Conservation (phyloP, 164 flowering plant species). For the Dillenia suffruticosa region DNA sequence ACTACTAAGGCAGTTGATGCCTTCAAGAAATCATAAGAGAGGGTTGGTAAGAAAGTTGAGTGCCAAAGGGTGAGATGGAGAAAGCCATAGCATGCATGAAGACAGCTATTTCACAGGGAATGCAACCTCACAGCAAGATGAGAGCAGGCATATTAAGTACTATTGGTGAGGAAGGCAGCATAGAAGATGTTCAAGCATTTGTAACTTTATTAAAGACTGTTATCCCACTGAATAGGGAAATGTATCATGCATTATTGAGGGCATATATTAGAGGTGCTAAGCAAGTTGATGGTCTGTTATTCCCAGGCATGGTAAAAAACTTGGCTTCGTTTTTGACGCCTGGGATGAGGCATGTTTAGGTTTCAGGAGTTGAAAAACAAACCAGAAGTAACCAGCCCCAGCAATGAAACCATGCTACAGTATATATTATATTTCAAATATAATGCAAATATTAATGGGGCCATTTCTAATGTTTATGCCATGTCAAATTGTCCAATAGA, state of each 20-base stretch:
- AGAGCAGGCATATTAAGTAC: conserved; percentile 28
- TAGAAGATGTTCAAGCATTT: conserved; percentile 33
- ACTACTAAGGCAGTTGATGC: conserved; percentile 36
- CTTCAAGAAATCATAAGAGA: conserved; percentile 51
- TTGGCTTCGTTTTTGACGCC: too few relatives aligned
- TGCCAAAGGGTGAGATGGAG: too few relatives aligned
- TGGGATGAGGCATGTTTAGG: too few relatives aligned
- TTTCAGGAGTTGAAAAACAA: too few relatives aligned
- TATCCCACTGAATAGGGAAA: conserved; percentile 18
- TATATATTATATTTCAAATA: too few relatives aligned
- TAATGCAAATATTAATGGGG: too few relatives aligned
- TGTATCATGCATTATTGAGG: conserved; percentile 21
- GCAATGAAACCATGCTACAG: too few relatives aligned
- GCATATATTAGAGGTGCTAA: conserved; percentile 23
- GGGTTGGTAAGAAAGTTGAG: conserved; percentile 39
- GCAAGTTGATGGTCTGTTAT: conserved; percentile 13
- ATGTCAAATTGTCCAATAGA: too few relatives aligned
- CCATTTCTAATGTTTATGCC: too few relatives aligned
- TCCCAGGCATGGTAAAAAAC: too few relatives aligned
- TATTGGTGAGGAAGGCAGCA: conserved; percentile 40
- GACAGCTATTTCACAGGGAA: conserved; percentile 26
- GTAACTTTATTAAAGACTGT: conserved; percentile 21
- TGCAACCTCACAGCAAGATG: conserved; percentile 28
- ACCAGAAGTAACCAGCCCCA: too few relatives aligned
- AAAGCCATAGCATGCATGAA: conserved; percentile 48